Evolutionary conservation across 306 rosid species (phyloP).

Genomic region (Abrus pulchellus): DNA sequence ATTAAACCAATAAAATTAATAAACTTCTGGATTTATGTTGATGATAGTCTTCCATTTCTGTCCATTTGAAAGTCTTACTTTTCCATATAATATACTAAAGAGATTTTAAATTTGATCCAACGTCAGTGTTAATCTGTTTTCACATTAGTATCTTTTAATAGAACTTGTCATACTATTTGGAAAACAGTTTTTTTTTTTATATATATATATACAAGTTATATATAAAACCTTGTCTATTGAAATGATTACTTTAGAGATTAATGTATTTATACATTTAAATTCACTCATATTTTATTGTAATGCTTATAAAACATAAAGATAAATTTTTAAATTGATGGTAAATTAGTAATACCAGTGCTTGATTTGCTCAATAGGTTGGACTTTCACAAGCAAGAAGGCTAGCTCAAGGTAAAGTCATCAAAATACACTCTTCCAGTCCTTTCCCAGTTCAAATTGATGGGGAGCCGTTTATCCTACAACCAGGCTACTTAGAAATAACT

Average conservation of each 20-base stretch:
- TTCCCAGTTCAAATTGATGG: slow-evolving; percentile 91
- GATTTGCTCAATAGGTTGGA: slow-evolving; percentile 65
- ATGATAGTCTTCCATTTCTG: not conserved
- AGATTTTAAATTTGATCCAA: slow-evolving; percentile 11
- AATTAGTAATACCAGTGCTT: slow-evolving; percentile 36
- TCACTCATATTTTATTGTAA: not conserved
- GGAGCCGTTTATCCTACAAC: slow-evolving; percentile 75
- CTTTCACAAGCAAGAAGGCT: slow-evolving; percentile 88
- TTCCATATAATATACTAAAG: not conserved
- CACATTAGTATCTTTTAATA: not conserved
- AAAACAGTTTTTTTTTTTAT: not conserved
- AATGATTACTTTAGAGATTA: not conserved
- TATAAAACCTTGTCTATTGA: slow-evolving; percentile 17
- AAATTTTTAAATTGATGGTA: slow-evolving; percentile 30
- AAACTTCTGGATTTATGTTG: slow-evolving; percentile 25
- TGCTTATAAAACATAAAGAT: not conserved
- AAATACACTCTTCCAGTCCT: slow-evolving; percentile 74
- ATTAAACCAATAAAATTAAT: slow-evolving; percentile 20
- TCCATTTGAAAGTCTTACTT: not conserved
- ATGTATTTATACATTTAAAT: slow-evolving; percentile 11
- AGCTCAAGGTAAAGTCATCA: slow-evolving; percentile 77
- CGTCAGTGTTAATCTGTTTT: slow-evolving; percentile 15
- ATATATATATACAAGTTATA: not conserved
- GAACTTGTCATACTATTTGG: slow-evolving; percentile 17
- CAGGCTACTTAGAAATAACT: slow-evolving; percentile 67